Evolutionary conservation across 164 flowering plant species (phyloP).

Genomic region (Vitis labrusca): DNA sequence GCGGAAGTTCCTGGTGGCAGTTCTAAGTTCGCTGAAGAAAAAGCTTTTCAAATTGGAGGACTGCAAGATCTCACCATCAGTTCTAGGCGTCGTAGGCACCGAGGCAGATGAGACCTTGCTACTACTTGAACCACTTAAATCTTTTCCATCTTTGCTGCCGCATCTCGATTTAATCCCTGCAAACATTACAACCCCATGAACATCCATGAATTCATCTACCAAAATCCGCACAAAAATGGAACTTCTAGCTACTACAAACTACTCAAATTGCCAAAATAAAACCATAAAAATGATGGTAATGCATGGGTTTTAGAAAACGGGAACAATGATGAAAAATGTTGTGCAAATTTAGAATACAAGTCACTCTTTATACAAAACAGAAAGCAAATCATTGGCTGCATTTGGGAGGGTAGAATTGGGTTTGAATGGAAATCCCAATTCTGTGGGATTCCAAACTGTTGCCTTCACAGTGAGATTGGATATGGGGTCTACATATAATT

Average conservation of each 20-base stretch:
- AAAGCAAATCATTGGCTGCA: too few species aligned
- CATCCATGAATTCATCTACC: not conserved
- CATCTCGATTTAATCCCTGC: slow-evolving; percentile 36
- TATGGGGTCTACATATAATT: not conserved
- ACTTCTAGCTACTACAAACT: not conserved
- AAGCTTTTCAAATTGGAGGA: slow-evolving; percentile 65
- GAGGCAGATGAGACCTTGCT: slow-evolving; percentile 29
- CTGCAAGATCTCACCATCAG: slow-evolving; percentile 70
- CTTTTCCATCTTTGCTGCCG: slow-evolving; percentile 37
- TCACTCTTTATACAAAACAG: not conserved
- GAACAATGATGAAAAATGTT: not conserved
- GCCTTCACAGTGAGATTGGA: not conserved
- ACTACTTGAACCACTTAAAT: slow-evolving; percentile 37
- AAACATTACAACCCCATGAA: not conserved
- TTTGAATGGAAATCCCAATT: too few species aligned
- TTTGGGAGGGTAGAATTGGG: too few species aligned
- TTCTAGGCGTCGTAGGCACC: slow-evolving; percentile 47
- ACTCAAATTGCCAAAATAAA: not conserved
- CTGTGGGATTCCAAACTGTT: too few species aligned
- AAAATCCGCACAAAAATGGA: not conserved
- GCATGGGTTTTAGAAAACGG: too few species aligned
- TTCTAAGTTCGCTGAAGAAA: slow-evolving; percentile 52
- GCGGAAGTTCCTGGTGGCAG: slow-evolving; percentile 80
- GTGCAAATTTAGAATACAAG: not conserved
- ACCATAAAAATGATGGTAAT: not conserved